phyloP scores from a whole-genome alignment of 1,139 yeast species.

The Yamadazyma blattariae region DNA sequence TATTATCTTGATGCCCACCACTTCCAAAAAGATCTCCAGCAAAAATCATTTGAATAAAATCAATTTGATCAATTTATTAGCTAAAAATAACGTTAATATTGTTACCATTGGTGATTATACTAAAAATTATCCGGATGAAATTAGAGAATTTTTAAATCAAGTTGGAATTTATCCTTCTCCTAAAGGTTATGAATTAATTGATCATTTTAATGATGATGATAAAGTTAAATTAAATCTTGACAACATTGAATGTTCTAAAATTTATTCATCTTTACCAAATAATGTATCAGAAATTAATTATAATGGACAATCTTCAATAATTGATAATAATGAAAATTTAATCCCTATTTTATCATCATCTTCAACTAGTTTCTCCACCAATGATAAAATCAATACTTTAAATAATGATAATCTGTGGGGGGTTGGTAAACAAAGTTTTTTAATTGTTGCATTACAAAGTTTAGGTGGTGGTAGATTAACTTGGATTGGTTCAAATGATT shows the following conservation, averaged over 20 bases:
- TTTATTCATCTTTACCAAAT: constrained; percentile 21
- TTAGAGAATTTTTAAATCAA: constrained; percentile 69
- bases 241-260: constrained; percentile 22
- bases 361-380: constrained; percentile 60
- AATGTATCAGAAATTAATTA: constrained; percentile 17
- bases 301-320: constrained; percentile 40
- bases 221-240: constrained; percentile 20
- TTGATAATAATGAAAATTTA: constrained; percentile 53
- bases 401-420: constrained; percentile 65
- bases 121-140: constrained; percentile 57
- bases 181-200: constrained; percentile 61
- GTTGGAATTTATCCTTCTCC: constrained; percentile 86
- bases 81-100: constrained; percentile 85
- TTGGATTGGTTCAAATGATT: constrained; percentile 72
- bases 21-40: constrained; percentile 31
- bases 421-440: constrained; percentile 74
- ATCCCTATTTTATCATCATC: constrained; percentile 74
- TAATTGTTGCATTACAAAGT: constrained; percentile 82
- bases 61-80: constrained; percentile 47
- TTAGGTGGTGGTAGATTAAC: constrained; percentile 72
- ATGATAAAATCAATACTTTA: constrained; percentile 31
- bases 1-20: constrained; percentile 38
- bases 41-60: constrained; percentile 32
- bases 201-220: constrained; percentile 53
- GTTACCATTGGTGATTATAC: constrained; percentile 53